Evolutionary conservation across 306 rosid genomes (phyloP).

Genomic region (Vicia faba): DNA sequence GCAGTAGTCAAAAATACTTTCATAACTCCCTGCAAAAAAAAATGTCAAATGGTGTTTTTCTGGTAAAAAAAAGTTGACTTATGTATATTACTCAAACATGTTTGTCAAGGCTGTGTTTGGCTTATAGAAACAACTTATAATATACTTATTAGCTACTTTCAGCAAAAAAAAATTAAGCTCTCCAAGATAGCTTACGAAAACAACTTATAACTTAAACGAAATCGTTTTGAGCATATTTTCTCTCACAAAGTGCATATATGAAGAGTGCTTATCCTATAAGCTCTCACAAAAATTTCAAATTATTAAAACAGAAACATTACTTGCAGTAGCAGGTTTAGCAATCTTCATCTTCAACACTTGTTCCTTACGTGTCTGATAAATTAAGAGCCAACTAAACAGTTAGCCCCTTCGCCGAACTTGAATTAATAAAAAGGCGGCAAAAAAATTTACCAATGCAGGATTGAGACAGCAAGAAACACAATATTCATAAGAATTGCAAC

Average conservation of each 20-base stretch:
- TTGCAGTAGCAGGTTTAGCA: slow-evolving; percentile 78
- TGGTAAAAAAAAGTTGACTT: not conserved
- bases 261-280: not conserved
- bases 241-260: not conserved
- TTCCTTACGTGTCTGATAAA: slow-evolving; percentile 63
- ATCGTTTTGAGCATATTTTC: not conserved
- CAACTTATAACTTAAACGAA: not conserved
- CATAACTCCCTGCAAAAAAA: slow-evolving; percentile 62
- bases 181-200: not conserved
- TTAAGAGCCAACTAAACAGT: not conserved
- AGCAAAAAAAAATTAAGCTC: not conserved
- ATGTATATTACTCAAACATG: not conserved
- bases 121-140: not conserved
- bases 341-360: slow-evolving; percentile 61
- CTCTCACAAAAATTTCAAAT: slow-evolving; percentile 7
- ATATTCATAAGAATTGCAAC: slow-evolving; percentile 88
- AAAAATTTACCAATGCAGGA: slow-evolving; percentile 64
- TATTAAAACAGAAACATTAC: slow-evolving; percentile 48
- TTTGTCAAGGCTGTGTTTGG: slow-evolving; percentile 11
- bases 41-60: slow-evolving; percentile 13
- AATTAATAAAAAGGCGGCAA: slow-evolving; percentile 13
- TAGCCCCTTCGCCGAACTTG: not conserved
- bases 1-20: slow-evolving; percentile 79
- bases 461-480: slow-evolving; percentile 95
- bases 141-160: not conserved